A percentile compares a stretch with the other conserved stretches of the same genome.
Conservation (phyloP, 768 basidiomycete genomes). For the Amanita jacksonii region DNA sequence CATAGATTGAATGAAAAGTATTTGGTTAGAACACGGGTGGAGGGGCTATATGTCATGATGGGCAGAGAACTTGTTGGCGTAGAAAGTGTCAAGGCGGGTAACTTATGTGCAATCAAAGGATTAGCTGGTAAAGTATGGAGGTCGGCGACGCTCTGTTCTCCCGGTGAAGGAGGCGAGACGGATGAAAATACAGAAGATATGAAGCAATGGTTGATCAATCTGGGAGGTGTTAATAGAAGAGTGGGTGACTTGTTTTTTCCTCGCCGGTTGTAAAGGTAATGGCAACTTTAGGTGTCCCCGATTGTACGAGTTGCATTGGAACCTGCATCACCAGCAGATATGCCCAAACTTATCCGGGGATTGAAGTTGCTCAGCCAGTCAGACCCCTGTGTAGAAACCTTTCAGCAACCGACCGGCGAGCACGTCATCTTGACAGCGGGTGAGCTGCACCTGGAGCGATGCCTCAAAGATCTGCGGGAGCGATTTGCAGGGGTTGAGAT, state of each 20-base stretch:
- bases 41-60: constrained; percentile 94
- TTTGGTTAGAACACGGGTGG: constrained; percentile 50
- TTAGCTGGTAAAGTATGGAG: constrained; percentile 86
- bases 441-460: constrained; percentile 94
- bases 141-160: constrained; percentile 82
- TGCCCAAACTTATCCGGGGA: constrained; percentile 82
- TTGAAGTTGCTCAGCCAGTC: constrained; percentile 86
- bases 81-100: constrained; percentile 77
- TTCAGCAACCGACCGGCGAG: constrained; percentile 95
- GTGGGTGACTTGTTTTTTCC: constrained; percentile 30
- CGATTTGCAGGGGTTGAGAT: constrained; percentile 91
- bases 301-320: constrained; percentile 96
- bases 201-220: constrained; percentile 60
- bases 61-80: constrained; percentile 87
- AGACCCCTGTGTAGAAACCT: constrained; percentile 95
- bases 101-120: constrained; percentile 89
- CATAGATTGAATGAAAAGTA: constrained; percentile 64
- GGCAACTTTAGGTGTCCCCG: constrained; percentile 56
- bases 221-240: constrained; percentile 59
- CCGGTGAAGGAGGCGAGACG: constrained; percentile 34
- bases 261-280: not conserved
- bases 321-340: constrained; percentile 71
- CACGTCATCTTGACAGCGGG: constrained; percentile 95
- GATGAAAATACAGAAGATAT: constrained; percentile 23
- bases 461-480: constrained; percentile 92